These are phyloP conservation scores for Biscutella laevigata DNA, from an alignment of 441 rosid species.

Conservation along the genomic window DNA sequence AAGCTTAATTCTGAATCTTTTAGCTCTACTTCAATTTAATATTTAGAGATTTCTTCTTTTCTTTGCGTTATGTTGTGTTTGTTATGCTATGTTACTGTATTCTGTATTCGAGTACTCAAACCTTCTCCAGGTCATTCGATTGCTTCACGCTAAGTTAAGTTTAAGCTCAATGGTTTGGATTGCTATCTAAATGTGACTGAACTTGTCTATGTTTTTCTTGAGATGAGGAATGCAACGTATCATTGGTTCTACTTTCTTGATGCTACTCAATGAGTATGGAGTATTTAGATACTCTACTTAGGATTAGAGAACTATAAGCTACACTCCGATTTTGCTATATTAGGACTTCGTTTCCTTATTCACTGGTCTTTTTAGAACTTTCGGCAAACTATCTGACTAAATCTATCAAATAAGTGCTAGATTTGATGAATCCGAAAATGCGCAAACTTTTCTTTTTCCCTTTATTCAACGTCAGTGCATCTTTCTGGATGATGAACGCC, in stretches of 20 bases:
- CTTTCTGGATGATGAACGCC: too few species aligned
- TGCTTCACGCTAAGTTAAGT: neutral
- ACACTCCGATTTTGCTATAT: neutral
- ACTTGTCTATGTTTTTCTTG: neutral
- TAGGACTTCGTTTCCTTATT: neutral
- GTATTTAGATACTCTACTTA: neutral
- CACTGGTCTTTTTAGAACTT: too few species aligned
- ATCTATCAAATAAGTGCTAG: too few species aligned
- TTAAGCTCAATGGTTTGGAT: slow-evolving; percentile 4
- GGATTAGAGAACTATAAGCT: neutral
- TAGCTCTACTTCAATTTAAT: neutral
- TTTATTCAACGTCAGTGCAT: too few species aligned
- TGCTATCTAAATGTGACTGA: neutral
- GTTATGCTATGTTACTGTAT: too few species aligned
- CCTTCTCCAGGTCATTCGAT: neutral
- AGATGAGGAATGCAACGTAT: neutral
- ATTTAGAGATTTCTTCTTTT: neutral
- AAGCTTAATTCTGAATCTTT: neutral
- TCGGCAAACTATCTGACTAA: too few species aligned
- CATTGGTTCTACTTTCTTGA: neutral
- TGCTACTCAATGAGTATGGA: neutral
- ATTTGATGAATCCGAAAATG: too few species aligned
- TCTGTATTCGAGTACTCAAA: slow-evolving; percentile 1
- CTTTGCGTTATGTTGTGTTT: neutral
- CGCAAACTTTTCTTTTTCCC: too few species aligned